A percentile compares a stretch with the other conserved stretches of the same genome.
Conservation (phyloP, 2,329 filamentous ascomycete genomes). For the Malbranchea zuffiana region DNA sequence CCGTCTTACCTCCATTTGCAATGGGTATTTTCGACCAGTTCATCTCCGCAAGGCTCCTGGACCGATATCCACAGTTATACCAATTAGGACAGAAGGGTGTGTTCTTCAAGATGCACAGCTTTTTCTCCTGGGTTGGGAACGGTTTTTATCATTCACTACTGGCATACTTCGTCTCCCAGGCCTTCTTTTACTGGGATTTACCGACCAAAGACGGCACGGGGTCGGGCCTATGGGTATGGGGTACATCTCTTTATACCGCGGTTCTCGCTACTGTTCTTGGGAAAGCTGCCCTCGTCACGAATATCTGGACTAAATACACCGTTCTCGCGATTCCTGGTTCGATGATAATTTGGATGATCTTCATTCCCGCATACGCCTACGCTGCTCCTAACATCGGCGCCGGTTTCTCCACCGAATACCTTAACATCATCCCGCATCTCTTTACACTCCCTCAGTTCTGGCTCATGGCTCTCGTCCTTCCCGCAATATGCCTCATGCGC, state of each 20-base stretch:
- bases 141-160: constrained; percentile 92
- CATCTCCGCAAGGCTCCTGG: constrained; percentile 82
- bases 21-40: constrained; percentile 97
- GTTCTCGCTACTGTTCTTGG: constrained; percentile 87
- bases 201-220: constrained; percentile 67
- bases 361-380: constrained; percentile 76
- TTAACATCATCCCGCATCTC: constrained; percentile 68
- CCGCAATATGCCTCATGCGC: constrained; percentile 68
- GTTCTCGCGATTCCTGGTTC: constrained; percentile 90
- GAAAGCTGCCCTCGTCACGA: constrained; percentile 89
- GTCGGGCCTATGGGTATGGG: constrained; percentile 96
- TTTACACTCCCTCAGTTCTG: constrained; percentile 81
- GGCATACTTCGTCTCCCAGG: constrained; percentile 73
- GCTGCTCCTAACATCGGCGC: constrained; percentile 70
- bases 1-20: constrained; percentile 80
- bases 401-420: constrained; percentile 70
- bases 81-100: constrained; percentile 81
- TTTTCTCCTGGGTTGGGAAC: constrained; percentile 84
- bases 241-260: constrained; percentile 83
- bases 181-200: constrained; percentile 73
- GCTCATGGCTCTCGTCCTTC: constrained; percentile 73
- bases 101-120: constrained; percentile 89
- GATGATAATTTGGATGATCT: constrained; percentile 80
- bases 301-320: constrained; percentile 98
- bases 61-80: constrained; percentile 94